Conservation (phyloP, 2,329 filamentous ascomycete genomes). For the Epicoccum nigrum region DNA sequence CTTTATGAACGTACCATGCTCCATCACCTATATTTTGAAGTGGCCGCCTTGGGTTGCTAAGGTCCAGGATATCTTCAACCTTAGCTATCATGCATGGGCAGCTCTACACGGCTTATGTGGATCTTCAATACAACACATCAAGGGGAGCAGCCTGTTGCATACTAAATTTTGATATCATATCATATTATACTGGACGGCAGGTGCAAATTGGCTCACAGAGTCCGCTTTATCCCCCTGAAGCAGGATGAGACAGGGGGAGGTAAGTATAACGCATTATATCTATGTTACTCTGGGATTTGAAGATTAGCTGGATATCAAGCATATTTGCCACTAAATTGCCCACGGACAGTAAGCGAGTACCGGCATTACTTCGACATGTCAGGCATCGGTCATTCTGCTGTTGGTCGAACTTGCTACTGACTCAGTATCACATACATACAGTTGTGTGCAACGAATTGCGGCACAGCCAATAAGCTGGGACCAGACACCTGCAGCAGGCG, state of each 20-base stretch:
- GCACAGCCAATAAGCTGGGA: conserved; percentile 7
- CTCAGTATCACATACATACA: conserved; percentile 1
- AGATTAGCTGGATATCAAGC: background rate
- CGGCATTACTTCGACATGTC: background rate
- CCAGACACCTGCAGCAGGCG: conserved; percentile 18
- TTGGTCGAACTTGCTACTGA: background rate
- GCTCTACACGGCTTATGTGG: no score
- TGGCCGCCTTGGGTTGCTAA: no score
- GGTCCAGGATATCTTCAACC: no score
- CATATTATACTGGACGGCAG: background rate
- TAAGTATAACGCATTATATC: background rate
- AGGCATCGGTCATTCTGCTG: background rate
- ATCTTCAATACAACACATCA: no score
- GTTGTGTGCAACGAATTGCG: background rate
- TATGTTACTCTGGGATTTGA: background rate
- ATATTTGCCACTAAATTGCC: background rate
- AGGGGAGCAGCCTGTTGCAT: no score
- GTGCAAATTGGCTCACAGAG: background rate
- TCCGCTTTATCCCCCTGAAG: background rate
- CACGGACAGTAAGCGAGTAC: background rate
- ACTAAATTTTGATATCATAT: no score
- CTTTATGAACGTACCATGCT: no score
- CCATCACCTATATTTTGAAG: no score
- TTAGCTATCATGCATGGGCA: no score
- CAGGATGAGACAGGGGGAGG: background rate